Evolutionary conservation across 331 rosid species (phyloP).

Genomic region (Quercus phellos): DNA sequence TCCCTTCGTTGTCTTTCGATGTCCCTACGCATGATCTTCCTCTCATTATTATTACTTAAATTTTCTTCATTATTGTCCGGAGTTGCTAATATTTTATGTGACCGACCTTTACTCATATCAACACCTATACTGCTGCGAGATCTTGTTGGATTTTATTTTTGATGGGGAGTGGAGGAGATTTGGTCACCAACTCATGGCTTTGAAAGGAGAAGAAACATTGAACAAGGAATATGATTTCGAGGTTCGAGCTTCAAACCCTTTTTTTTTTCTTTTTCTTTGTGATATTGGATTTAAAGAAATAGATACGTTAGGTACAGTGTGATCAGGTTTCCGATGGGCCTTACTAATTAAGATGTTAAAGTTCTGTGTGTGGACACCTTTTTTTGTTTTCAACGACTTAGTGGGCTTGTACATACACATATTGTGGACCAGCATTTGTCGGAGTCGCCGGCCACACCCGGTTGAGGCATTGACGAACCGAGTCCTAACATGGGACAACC

Average conservation of each 20-base stretch:
- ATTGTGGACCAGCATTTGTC: neutral
- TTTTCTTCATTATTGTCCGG: neutral
- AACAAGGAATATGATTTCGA: neutral
- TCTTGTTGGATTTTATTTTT: conserved; percentile 10
- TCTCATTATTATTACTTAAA: no score
- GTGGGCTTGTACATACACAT: neutral
- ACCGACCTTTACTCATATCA: neutral
- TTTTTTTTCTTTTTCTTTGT: neutral
- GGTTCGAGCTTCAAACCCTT: neutral
- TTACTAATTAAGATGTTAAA: neutral
- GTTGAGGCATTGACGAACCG: neutral
- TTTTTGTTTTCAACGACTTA: neutral
- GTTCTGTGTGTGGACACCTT: neutral
- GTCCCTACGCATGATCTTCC: no score
- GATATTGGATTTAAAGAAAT: neutral
- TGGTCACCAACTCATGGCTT: conserved; percentile 16
- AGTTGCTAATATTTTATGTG: neutral
- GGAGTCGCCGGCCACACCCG: neutral
- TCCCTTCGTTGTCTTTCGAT: no score
- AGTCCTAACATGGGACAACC: neutral
- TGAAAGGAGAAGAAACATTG: conserved; percentile 9
- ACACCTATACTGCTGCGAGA: neutral
- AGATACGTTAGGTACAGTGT: conserved; percentile 10
- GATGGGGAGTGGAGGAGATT: conserved; percentile 13
- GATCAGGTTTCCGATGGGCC: neutral